Evolutionary conservation across 1,139 yeast species (phyloP).

Genomic region (Pichia norvegensis): DNA sequence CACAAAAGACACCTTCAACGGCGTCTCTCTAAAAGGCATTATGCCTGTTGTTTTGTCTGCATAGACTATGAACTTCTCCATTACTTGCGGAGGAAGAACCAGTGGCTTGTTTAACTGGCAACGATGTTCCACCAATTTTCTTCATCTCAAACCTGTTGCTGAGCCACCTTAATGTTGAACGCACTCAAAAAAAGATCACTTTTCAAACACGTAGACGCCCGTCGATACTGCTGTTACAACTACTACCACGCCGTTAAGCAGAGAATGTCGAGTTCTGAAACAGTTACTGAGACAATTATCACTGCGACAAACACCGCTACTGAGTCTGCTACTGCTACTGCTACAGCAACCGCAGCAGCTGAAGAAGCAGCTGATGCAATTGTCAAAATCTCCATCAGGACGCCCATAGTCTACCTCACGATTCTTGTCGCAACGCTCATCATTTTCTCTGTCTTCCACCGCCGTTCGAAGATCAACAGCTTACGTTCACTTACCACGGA

Average conservation of each 20-base stretch:
- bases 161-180: neutral
- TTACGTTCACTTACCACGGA: constrained; percentile 39
- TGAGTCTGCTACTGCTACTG: neutral
- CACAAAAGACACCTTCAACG: constrained; percentile 9
- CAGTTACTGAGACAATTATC: neutral
- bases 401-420: constrained; percentile 76
- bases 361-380: constrained; percentile 4
- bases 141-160: too few relatives aligned
- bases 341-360: constrained; percentile 5
- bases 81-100: constrained; percentile 22
- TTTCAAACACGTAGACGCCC: neutral
- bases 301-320: constrained; percentile 1
- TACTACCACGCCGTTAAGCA: neutral
- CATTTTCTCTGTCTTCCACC: constrained; percentile 65
- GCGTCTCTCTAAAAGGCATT: constrained; percentile 60
- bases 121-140: too few relatives aligned
- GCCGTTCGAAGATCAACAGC: constrained; percentile 39
- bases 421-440: constrained; percentile 64
- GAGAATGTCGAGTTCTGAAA: neutral
- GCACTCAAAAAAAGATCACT: neutral
- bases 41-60: constrained; percentile 81
- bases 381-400: constrained; percentile 60
- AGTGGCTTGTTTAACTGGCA: too few relatives aligned
- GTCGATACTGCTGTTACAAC: neutral
- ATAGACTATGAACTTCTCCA: constrained; percentile 73